Evolutionary conservation across 352 stramenopile species (phyloP), one percentile per base, ranked within the genome.

Genomic region (Pythium folliculosum): DNA sequence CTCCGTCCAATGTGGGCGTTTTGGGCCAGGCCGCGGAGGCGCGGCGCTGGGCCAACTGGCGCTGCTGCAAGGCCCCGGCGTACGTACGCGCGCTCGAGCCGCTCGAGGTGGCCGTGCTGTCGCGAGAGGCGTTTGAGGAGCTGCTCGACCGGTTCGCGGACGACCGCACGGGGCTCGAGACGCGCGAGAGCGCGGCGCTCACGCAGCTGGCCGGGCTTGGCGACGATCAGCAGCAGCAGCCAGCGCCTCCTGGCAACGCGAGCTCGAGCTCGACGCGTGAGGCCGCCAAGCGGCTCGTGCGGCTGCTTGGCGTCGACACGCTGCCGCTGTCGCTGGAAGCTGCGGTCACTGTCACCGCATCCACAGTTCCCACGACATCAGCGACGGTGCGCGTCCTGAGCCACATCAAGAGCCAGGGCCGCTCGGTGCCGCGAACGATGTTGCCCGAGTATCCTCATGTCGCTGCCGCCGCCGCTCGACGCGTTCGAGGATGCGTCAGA

Each of bases 71-170:
- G 38, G 60, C 47, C 1, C 25, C 50, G 0, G 66, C 60, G 35
- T 75, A 70, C 27, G 70, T 77, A 3, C 59, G 70, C 3, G 66
- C 73, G 14, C 1, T 40, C 67, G 6, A 69, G 62, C 12, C 63
- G 70, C 47, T 75, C 51, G 70, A 80, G 51, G 27, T 77, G 8
- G 72, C 55, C 27, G 53, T 71, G 16, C 51, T 80, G 2, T 8
- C 27, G 6, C 57, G 70, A 1, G 14, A 23, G 4, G 4, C 38
- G 10, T 72, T 79, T 17, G 48, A 67, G 8, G 58, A 67, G 23
- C 64, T 75, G 14, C 37, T 77, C 17, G 56, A 66, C 21, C 65
- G 63, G 14, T 72, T 75, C 30, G 55, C 60, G 16, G 54, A 57
- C 4, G 65, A 79, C 13, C 55, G 62, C n/a, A 30, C 63, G 16